Evolutionary conservation across 805 yeast genomes (phyloP).

Genomic region (Starmerella davenportii): DNA sequence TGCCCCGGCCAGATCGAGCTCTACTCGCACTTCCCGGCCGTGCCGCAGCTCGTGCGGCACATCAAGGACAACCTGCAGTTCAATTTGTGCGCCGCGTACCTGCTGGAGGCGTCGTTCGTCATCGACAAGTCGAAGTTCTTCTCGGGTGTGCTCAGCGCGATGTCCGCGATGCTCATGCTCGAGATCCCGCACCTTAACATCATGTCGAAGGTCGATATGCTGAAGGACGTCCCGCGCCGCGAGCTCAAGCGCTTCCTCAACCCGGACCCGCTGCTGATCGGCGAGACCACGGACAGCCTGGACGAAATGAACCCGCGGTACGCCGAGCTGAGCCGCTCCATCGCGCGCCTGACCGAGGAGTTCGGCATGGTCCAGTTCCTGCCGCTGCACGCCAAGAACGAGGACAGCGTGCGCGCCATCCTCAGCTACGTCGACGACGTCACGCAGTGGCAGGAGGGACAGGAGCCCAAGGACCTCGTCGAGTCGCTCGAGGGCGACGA

Average conservation of each 20-base stretch:
- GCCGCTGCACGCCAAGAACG: constrained; percentile 65
- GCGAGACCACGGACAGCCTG: constrained; percentile 18
- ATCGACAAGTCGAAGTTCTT: constrained; percentile 82
- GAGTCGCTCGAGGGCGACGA: constrained; percentile 26
- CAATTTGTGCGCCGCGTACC: constrained; percentile 78
- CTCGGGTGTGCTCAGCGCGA: constrained; percentile 87
- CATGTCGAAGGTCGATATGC: constrained; percentile 68
- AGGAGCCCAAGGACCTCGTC: constrained; percentile 90
- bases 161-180: constrained; percentile 92
- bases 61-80: constrained; percentile 63
- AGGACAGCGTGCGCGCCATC: constrained; percentile 63
- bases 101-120: constrained; percentile 86
- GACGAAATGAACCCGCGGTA: constrained; percentile 43
- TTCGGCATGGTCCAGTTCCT: constrained; percentile 97
- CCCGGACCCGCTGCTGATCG: constrained; percentile 73
- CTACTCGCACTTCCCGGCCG: constrained; percentile 82
- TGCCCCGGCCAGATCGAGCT: constrained; percentile 96
- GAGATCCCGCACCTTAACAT: constrained; percentile 92
- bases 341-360: constrained; percentile 84
- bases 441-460: constrained; percentile 93
- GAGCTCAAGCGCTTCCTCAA: constrained; percentile 69
- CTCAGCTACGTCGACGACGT: constrained; percentile 87
- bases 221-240: constrained; percentile 58
- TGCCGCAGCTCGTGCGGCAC: constrained; percentile 79
- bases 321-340: constrained; percentile 53